phyloP scores from a whole-genome alignment of 768 basidiomycete genomes.

The Porphyrellus cyaneotinctus region DNA sequence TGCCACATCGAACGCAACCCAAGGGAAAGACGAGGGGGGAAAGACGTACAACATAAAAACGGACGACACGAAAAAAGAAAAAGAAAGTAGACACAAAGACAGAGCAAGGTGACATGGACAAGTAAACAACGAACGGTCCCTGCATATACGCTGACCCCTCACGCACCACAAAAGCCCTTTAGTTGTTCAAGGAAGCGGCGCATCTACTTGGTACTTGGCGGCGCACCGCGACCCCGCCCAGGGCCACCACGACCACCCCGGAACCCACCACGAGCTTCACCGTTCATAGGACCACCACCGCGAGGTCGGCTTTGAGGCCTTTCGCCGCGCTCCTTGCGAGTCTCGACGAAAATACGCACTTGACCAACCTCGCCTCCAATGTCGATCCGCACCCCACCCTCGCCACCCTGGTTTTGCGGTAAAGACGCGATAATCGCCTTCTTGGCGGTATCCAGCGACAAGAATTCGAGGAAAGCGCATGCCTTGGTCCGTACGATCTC shows the following conservation, averaged over 20 bases:
- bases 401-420: constrained; percentile 67
- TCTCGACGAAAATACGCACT: constrained; percentile 74
- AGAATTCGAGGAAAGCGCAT: constrained; percentile 94
- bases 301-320: constrained; percentile 60
- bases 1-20: constrained; percentile 10
- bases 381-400: constrained; percentile 83
- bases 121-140: constrained; percentile 9
- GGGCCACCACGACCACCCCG: constrained; percentile 44
- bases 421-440: constrained; percentile 79
- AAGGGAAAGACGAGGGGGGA: constrained; percentile 6
- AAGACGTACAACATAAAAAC: constrained; percentile 15
- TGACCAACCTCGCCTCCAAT: constrained; percentile 50
- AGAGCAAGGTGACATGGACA: constrained; percentile 15
- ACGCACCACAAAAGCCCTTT: constrained; percentile 1
- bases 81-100: background rate
- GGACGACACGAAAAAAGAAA: constrained; percentile 1
- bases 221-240: constrained; percentile 40
- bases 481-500: constrained; percentile 87
- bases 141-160: constrained; percentile 3
- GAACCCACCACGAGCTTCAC: constrained; percentile 44
- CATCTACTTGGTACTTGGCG: constrained; percentile 26
- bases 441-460: constrained; percentile 69
- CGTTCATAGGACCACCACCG: constrained; percentile 55
- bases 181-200: background rate
- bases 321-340: constrained; percentile 89